phyloP scores from a whole-genome alignment of 345 rosid species.

The Sonneratia caseolaris region DNA sequence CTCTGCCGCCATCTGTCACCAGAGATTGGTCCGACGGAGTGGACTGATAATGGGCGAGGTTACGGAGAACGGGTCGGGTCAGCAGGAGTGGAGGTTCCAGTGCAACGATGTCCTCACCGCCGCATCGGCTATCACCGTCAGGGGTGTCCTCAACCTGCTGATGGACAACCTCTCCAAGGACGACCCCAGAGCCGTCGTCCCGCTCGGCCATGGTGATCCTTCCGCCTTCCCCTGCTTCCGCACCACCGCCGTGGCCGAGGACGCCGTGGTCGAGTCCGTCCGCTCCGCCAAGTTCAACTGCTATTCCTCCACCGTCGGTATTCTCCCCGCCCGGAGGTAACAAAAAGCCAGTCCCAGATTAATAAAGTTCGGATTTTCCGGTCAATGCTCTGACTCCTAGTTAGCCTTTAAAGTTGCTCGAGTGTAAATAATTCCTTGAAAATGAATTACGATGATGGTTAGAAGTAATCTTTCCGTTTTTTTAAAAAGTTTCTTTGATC shows the following conservation, averaged over 20 bases:
- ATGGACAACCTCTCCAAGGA: conserved; percentile 17
- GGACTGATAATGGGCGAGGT: neutral
- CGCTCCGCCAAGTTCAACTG: conserved; percentile 27
- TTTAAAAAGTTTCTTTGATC: neutral
- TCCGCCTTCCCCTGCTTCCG: conserved; percentile 30
- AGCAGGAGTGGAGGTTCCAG: conserved; percentile 12
- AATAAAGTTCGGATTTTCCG: neutral
- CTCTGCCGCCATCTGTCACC: too few relatives aligned
- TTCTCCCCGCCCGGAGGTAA: conserved; percentile 39
- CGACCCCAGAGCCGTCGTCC: conserved; percentile 18
- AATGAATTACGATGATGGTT: too few relatives aligned
- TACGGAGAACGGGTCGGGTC: neutral
- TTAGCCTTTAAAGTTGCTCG: too few relatives aligned
- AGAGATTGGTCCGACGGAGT: neutral
- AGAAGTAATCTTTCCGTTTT: too few relatives aligned
- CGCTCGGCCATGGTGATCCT: conserved; percentile 45
- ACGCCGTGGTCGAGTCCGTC: conserved; percentile 27
- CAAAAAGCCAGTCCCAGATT: neutral
- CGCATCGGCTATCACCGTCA: conserved; percentile 5
- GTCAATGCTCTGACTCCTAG: too few relatives aligned
- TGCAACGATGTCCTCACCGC: conserved; percentile 10
- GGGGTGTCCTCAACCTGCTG: conserved; percentile 18
- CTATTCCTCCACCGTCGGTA: conserved; percentile 29
- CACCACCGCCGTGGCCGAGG: conserved; percentile 22
- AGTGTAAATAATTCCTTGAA: too few relatives aligned